Evolutionary conservation across 2,329 filamentous ascomycete genomes (phyloP).

Genomic region (Cercospora sp.): DNA sequence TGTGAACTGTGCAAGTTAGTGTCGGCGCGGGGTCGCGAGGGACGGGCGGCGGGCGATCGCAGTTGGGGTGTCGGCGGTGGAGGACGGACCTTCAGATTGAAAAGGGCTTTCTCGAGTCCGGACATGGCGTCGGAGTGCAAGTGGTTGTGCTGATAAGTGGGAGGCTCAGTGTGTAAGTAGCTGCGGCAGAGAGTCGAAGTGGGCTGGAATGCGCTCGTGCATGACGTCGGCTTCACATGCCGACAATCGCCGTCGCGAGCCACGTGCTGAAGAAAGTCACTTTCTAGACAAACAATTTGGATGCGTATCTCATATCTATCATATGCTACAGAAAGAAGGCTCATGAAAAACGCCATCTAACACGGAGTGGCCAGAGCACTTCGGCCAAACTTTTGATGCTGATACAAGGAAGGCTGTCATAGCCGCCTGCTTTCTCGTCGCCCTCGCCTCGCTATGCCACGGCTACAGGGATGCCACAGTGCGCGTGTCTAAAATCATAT

Average conservation of each 20-base stretch:
- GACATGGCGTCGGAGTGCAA: conserved; percentile 49
- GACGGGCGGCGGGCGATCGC: conserved; percentile 30
- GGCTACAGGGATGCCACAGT: not conserved
- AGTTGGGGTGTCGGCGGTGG: not conserved
- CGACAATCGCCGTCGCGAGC: conserved; percentile 1
- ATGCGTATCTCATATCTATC: conserved; percentile 4
- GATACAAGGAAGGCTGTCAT: not conserved
- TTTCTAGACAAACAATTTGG: not conserved
- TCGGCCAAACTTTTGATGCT: conserved; percentile 13
- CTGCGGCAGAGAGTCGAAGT: conserved; percentile 11
- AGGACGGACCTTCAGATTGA: conserved; percentile 58
- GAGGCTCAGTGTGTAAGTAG: not conserved
- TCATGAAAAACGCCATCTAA: not conserved
- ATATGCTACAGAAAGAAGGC: conserved; percentile 5
- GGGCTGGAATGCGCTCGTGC: conserved; percentile 9
- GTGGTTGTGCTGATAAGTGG: not conserved
- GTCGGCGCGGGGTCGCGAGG: not conserved
- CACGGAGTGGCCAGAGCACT: conserved; percentile 1
- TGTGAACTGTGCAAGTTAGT: conserved; percentile 52
- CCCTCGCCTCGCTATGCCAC: conserved; percentile 7
- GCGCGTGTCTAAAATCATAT: not conserved
- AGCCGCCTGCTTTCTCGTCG: conserved; percentile 8
- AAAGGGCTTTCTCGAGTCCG: conserved; percentile 61
- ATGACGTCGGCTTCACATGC: conserved; percentile 16
- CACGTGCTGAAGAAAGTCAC: conserved; percentile 2